A percentile compares a stretch with the other conserved stretches of the same genome.
phyloP scores from a whole-genome alignment of 257 asterid species.

The Salvia hispanica region DNA sequence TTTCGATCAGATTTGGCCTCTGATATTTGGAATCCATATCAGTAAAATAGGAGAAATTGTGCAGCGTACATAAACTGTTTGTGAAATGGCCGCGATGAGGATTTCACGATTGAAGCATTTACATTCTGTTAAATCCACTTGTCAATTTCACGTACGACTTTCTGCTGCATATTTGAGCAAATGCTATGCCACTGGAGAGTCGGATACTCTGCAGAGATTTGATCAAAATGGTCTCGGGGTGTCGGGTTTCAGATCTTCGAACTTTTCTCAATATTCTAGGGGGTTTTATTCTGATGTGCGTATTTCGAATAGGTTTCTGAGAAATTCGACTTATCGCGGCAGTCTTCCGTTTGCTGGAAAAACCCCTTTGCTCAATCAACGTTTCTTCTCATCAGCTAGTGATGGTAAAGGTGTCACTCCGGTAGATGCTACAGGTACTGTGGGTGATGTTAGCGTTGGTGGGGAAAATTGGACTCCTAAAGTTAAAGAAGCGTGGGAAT shows the following conservation, averaged over 20 bases:
- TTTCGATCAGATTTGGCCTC: conserved; percentile 28
- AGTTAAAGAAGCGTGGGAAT: conserved; percentile 61
- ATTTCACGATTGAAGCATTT: conserved; percentile 38
- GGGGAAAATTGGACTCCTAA: conserved; percentile 64
- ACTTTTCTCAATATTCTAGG: conserved; percentile 18
- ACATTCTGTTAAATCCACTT: conserved; percentile 27
- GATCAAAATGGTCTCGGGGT: conserved; percentile 36
- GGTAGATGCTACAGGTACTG: conserved; percentile 34
- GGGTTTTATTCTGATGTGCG: conserved; percentile 20
- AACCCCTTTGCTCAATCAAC: conserved; percentile 34
- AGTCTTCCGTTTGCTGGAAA: conserved; percentile 41
- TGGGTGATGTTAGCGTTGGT: conserved; percentile 42
- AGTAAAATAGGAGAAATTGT: not conserved
- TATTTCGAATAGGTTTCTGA: conserved; percentile 23
- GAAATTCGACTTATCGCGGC: conserved; percentile 31
- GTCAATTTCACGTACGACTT: conserved; percentile 37
- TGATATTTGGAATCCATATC: conserved; percentile 17
- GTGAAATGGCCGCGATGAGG: conserved; percentile 47
- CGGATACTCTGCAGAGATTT: conserved; percentile 27
- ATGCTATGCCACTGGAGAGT: conserved; percentile 37
- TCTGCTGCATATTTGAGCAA: conserved; percentile 33
- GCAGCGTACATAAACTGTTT: conserved; percentile 25
- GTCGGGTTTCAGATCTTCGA: conserved; percentile 31
- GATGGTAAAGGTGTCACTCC: conserved; percentile 41
- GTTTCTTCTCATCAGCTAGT: conserved; percentile 53